A percentile compares a stretch with the other conserved stretches of the same genome.
These are phyloP conservation scores for Cutaneotrichosporon sp. DNA, from an alignment of 1,284 basidiomycete species.

Conservation along the genomic window DNA sequence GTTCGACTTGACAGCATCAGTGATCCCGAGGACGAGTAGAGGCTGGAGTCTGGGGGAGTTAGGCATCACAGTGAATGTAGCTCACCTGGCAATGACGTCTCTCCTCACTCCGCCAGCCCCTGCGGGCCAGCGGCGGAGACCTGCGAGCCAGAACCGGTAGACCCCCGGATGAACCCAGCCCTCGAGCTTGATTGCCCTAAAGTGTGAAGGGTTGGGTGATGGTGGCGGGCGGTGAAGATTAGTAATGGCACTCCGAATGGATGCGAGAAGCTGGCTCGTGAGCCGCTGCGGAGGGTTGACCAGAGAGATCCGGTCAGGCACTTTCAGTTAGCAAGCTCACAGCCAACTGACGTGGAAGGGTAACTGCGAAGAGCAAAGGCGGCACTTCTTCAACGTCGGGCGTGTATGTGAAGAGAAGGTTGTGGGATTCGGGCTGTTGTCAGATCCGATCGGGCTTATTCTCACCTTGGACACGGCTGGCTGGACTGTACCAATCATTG, in stretches of 20 bases:
- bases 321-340: constrained; percentile 25
- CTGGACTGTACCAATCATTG: constrained; percentile 31
- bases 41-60: constrained; percentile 38
- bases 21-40: constrained; percentile 34
- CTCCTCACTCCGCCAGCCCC: constrained; percentile 32
- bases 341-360: constrained; percentile 39
- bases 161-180: constrained; percentile 49
- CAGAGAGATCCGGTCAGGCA: constrained; percentile 46
- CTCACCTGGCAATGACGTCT: constrained; percentile 36
- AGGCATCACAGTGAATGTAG: constrained; percentile 2
- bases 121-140: constrained; percentile 40
- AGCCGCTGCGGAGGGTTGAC: constrained; percentile 40
- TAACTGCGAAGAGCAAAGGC: constrained; percentile 47
- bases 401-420: constrained; percentile 39
- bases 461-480: constrained; percentile 37
- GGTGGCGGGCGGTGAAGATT: constrained; percentile 8
- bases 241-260: constrained; percentile 39
- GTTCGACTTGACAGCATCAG: constrained; percentile 33
- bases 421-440: constrained; percentile 41
- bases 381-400: constrained; percentile 23
- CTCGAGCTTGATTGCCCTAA: constrained; percentile 41
- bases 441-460: neutral
- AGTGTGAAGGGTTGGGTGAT: constrained; percentile 14
- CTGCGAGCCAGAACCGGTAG: constrained; percentile 47
- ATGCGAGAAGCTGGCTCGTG: constrained; percentile 36